Base-by-base conservation (phyloP, 306 rosid species). In the Prunus mira region DNA sequence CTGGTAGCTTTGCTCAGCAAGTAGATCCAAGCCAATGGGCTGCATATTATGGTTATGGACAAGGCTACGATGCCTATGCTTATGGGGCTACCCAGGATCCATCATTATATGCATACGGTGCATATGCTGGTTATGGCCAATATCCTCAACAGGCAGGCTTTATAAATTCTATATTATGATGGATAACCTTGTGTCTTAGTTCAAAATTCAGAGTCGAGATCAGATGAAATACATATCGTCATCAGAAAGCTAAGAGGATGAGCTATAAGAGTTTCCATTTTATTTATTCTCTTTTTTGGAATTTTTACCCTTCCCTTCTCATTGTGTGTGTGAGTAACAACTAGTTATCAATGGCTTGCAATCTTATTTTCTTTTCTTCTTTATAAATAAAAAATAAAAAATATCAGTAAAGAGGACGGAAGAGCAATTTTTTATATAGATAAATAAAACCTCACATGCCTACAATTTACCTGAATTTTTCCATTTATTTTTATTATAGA, bases 41-140 rank as follows among this genome's bases (percentile, higher is more conserved):
- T 68, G 86, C 89, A 22, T 93, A 93, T 82, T 93, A 91, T 75
- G 93, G 93, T 41, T 93, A 93, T 81, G 96, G 97, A 38, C 96
- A 91, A 76, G 97, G 97, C 73, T 93, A 91, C 54, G 97, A 93
- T 71, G 89, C 96, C 74, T 93, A 89, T 84, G 82, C 87, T 30
- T 93, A 87, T 76, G 92, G 96, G 24, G 88, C 90, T 60, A 78
- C 91, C 60, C 95, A 84, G 0, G 97, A 93, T 82, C 93, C 98
- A 76, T 87, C 98, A 6, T 46, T 81, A 74, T 93, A 93, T 80
- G 93, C 93, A 3, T 87, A 93, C 69, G 76, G 89, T 73, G 90
- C 97, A 58, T 93, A 91, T 79, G 83, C 91, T 69, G 89, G 97
- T 72, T 91, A 89, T 79, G 79, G 93, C 57, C 95, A 88, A 22